A percentile compares a stretch with the other conserved stretches of the same genome.
These are phyloP conservation scores for Phialemonium atrogriseum DNA, from an alignment of 2,329 filamentous ascomycete genomes.

Conservation along the genomic window DNA sequence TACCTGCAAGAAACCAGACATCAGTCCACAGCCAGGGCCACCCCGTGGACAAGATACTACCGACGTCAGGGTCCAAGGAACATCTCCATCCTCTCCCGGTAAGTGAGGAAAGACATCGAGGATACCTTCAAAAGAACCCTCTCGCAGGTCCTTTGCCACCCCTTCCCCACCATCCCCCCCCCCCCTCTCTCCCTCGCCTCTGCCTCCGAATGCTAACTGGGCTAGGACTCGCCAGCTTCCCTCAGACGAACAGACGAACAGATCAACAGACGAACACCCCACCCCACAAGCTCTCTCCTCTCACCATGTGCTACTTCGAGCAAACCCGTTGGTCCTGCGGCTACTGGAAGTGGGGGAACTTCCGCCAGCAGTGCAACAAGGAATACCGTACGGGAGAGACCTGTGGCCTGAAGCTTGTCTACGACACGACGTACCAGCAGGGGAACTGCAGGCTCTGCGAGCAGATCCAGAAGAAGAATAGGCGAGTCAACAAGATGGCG, in stretches of 20 bases:
- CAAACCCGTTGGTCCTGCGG: conserved; percentile 78
- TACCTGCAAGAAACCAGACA: no score
- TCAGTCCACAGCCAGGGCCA: no score
- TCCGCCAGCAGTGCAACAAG: conserved; percentile 85
- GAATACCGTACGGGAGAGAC: conserved; percentile 96
- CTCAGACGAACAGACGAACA: not conserved
- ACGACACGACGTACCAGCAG: conserved; percentile 55
- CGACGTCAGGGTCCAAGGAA: no score
- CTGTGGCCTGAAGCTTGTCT: conserved; percentile 87
- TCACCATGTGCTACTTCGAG: conserved; percentile 90
- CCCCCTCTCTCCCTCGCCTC: no score
- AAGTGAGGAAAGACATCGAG: no score
- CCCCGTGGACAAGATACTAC: no score
- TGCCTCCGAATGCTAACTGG: no score
- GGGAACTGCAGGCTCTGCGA: conserved; percentile 78
- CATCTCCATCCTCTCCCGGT: no score
- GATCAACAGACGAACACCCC: not conserved
- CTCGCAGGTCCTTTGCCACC: no score
- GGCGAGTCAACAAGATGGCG: conserved; percentile 65
- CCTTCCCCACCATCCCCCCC: no score
- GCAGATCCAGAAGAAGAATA: conserved; percentile 78
- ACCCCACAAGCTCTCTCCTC: not conserved
- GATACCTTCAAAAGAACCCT: no score
- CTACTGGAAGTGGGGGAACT: conserved; percentile 92
- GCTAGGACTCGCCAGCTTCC: no score